Evolutionary conservation across 2,329 filamentous ascomycete species (phyloP), one percentile per base, ranked within the genome.

Genomic region (Didymella keratinophila): DNA sequence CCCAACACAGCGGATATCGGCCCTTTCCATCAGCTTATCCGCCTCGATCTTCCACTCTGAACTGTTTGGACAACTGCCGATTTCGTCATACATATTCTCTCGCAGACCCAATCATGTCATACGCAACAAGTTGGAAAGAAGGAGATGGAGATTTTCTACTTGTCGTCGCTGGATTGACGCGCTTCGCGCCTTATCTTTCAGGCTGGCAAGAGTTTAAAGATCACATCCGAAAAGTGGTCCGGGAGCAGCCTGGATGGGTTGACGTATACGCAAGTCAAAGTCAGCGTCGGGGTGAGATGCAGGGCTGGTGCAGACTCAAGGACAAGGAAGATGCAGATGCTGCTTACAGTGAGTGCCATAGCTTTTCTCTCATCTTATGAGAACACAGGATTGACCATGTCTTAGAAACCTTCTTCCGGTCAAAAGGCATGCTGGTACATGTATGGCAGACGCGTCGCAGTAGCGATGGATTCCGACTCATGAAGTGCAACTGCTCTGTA

Each of bases 181-280:
- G 63, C 6, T 63, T 66, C 54, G 70, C 70, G 23, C 68, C 72
- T 2, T 74, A 70, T 43, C 52, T 76, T 32, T 52, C 61, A 1
- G 70, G 64, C 7, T 78, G 76, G 76, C 68, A 73, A 67, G 68
- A 71, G n/a, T 73, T 77, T 63, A 78, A 78, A 59, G 76, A 78
- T 36, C 61, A 73, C 27, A 67, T 76, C 27, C 69, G 76, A 9
- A 71, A 66, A 50, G 62, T 67, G 9, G 69, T 76, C 20, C 70
- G 70, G 46, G 67, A 73, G 44, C 75, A 77, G 30, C 76, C 76
- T 18, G 74, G 74, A 2, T 77, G 75, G 76, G 70, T 70, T 12
- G 69, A 77, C n/a, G 71, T 77, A 4, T 64, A 62, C 18, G 51
- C 67, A 25, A 71, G 69, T 10, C 65, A 65, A 48, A 68, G 63